A percentile compares a stretch with the other conserved stretches of the same genome.
These are phyloP conservation scores for Gamarada debralockiae DNA, from an alignment of 495 filamentous ascomycete species.

Conservation along the genomic window DNA sequence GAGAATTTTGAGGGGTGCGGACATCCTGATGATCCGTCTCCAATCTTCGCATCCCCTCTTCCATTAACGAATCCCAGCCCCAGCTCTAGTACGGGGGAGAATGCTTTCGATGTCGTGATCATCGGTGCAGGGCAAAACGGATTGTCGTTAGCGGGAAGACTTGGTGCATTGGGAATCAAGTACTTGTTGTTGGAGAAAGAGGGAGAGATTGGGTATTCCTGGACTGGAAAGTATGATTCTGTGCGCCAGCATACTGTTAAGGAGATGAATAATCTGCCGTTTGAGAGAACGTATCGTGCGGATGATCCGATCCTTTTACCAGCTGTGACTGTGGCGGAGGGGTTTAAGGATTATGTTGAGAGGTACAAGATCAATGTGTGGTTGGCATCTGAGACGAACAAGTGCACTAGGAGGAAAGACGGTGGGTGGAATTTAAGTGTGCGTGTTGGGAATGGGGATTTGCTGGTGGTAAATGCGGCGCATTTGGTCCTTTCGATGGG, in stretches of 20 bases:
- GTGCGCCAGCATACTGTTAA: slow-evolving; percentile 59
- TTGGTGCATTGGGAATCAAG: slow-evolving; percentile 53
- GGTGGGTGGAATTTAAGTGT: slow-evolving; percentile 51
- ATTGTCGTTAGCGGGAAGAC: slow-evolving; percentile 52
- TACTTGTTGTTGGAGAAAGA: slow-evolving; percentile 55
- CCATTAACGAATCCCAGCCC: not conserved
- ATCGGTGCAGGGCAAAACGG: slow-evolving; percentile 39
- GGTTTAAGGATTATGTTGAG: slow-evolving; percentile 60
- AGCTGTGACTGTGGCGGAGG: slow-evolving; percentile 65
- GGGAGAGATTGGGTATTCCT: slow-evolving; percentile 58
- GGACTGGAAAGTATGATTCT: slow-evolving; percentile 48
- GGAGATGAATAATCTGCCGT: slow-evolving; percentile 60
- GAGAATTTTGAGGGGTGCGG: slow-evolving; percentile 2
- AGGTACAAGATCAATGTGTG: slow-evolving; percentile 62
- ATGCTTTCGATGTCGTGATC: slow-evolving; percentile 46
- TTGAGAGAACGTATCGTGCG: slow-evolving; percentile 51
- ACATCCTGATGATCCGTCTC: slow-evolving; percentile 1
- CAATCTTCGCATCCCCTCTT: not conserved
- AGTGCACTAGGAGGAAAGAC: slow-evolving; percentile 41
- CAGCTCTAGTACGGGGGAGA: slow-evolving; percentile 32
- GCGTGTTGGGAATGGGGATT: not conserved
- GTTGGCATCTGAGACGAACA: slow-evolving; percentile 44
- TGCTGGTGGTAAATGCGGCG: not conserved
- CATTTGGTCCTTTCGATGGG: slow-evolving; percentile 18
- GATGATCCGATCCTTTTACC: slow-evolving; percentile 58